Conservation (phyloP, 1,284 basidiomycete genomes). For the Cryptococcus wingfieldii region DNA sequence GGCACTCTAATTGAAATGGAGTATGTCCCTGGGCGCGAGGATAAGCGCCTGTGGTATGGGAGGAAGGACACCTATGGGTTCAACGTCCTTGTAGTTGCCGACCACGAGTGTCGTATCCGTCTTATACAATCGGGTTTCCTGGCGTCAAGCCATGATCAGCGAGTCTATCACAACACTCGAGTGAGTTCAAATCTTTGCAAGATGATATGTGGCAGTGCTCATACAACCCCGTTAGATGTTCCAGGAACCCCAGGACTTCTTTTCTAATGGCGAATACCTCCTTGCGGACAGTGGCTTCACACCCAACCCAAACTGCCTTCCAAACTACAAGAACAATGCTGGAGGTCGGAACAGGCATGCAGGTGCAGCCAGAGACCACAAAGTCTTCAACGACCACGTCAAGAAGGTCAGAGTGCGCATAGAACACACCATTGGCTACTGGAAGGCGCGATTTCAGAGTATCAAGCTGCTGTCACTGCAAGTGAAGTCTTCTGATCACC, state of each 20-base stretch:
- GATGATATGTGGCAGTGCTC: not conserved
- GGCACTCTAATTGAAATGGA: too few relatives aligned
- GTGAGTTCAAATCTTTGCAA: not conserved
- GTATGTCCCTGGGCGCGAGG: too few relatives aligned
- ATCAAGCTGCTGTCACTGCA: too few relatives aligned
- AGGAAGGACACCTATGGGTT: not conserved
- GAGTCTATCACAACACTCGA: not conserved
- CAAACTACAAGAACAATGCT: not conserved
- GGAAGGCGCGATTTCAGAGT: too few relatives aligned
- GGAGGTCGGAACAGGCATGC: not conserved
- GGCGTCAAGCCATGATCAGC: not conserved
- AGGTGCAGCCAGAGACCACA: not conserved
- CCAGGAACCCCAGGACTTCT: not conserved
- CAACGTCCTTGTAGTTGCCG: not conserved
- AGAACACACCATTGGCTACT: not conserved
- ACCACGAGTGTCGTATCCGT: not conserved
- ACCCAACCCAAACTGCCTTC: not conserved
- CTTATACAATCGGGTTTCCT: not conserved
- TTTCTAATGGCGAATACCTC: not conserved
- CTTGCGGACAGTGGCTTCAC: not conserved
- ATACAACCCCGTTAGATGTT: not conserved
- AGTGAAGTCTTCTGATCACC: too few relatives aligned
- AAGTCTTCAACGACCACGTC: not conserved
- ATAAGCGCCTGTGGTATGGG: not conserved
- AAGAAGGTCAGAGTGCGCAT: not conserved